Base-by-base conservation (phyloP, 2,329 filamentous ascomycete species). In the Stagonosporopsis cucurbitacearum region DNA sequence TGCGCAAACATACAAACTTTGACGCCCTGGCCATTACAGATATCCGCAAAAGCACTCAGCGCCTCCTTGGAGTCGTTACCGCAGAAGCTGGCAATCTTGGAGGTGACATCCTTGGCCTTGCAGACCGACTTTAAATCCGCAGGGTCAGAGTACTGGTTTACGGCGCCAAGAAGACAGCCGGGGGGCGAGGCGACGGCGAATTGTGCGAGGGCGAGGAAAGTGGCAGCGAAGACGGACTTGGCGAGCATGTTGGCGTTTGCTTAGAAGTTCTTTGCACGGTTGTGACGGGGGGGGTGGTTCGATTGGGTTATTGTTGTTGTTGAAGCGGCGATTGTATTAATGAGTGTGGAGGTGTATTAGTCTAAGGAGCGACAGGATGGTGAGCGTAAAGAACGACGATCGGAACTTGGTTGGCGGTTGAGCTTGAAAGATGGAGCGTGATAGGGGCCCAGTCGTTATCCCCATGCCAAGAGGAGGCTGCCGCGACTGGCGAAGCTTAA, bases 1-100 rank as follows among this genome's bases (percentile, higher is more conserved):
- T n/a, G n/a, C n/a, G n/a, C 48, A 28, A 37, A 71, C 70, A 36
- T 67, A 73, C 70, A 57, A 57, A 72, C 62, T 60, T 72, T 58
- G 17, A 71, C 66, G 8, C 64, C 68, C 32, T 55, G 57, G 4
- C 50, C 59, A 20, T 68, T 66, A 55, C 70, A 73, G 32, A 71
- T 62, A 30, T 71, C 70, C 1, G 66, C 62, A 13, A 72, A 60
- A 32, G 69, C 69, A 4, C 41, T 56, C 55, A 73, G 49, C 15
- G 70, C 70, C 26, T 59, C 61, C 45, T 63, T 43, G 2, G 63
- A 59, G 11, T 58, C 42, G 47, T 68, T 59, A 4, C 66, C 65
- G 47, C 70, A 73, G 46, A 65, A 62, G 52, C 59, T 63, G 17
- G 58, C 41, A 35, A 72, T 64, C 55, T 63, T 66, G 37, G 39